Evolutionary conservation across 345 rosid genomes (phyloP).

Genomic region (thale cress (Arabidopsis thaliana)): TAIR10.1 NC_003070.9:3502001-3502500

Average conservation of each 20-base stretch:
- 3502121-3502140: slow-evolving; percentile 26
- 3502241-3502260: slow-evolving; percentile 34
- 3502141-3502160: slow-evolving; percentile 14
- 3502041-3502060: background rate
- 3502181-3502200: slow-evolving; percentile 22
- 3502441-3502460: slow-evolving; percentile 86
- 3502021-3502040: background rate
- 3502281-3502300: slow-evolving; percentile 16
- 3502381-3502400: slow-evolving; percentile 61
- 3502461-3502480: slow-evolving; percentile 80
- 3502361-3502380: slow-evolving; percentile 87
- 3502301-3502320: slow-evolving; percentile 14
- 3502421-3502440: slow-evolving; percentile 81
- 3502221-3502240: slow-evolving; percentile 36
- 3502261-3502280: slow-evolving; percentile 8
- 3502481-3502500: slow-evolving; percentile 67
- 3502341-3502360: slow-evolving; percentile 72
- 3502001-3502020: too few relatives aligned
- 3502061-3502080: background rate
- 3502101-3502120: slow-evolving; percentile 6
- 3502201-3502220: slow-evolving; percentile 30
- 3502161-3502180: slow-evolving; percentile 34
- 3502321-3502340: slow-evolving; percentile 55
- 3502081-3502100: background rate
- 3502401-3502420: slow-evolving; percentile 57